Conservation (phyloP, 306 rosid genomes). For the Cucumis melo region DNA sequence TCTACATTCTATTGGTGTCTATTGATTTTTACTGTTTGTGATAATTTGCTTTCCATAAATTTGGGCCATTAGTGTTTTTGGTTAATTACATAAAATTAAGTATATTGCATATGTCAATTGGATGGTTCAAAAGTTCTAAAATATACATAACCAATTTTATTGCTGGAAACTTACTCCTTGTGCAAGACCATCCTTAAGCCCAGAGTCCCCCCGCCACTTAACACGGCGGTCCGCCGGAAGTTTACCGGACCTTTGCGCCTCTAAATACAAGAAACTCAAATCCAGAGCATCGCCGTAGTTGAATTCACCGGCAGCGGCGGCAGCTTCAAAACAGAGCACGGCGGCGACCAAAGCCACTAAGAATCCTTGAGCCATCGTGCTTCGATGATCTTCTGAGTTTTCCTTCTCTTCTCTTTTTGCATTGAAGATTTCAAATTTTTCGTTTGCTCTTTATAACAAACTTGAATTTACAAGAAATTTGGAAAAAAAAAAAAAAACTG, state of each 20-base stretch:
- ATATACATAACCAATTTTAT: neutral
- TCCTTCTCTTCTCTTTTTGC: neutral
- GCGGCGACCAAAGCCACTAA: conserved; percentile 17
- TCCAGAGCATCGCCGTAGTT: conserved; percentile 66
- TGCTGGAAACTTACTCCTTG: conserved; percentile 38
- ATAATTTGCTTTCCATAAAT: too few relatives aligned
- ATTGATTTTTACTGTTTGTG: too few relatives aligned
- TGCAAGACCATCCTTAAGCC: conserved; percentile 53
- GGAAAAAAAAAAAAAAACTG: neutral
- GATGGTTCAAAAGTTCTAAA: too few relatives aligned
- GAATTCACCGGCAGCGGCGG: conserved; percentile 14
- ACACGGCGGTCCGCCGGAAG: conserved; percentile 34
- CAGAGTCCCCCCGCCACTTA: conserved; percentile 76
- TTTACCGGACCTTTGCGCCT: conserved; percentile 79
- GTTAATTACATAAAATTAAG: too few relatives aligned
- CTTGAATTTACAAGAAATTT: neutral
- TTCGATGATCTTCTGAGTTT: neutral
- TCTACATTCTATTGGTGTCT: too few relatives aligned
- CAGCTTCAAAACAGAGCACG: conserved; percentile 7
- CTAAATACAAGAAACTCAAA: conserved; percentile 60
- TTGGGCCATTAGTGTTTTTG: too few relatives aligned
- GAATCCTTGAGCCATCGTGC: neutral
- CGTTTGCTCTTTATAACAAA: neutral
- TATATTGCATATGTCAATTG: too few relatives aligned
- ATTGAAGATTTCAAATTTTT: neutral